Base-by-base conservation (phyloP, 1,284 basidiomycete species). In the Papiliotrema terrestris region DNA sequence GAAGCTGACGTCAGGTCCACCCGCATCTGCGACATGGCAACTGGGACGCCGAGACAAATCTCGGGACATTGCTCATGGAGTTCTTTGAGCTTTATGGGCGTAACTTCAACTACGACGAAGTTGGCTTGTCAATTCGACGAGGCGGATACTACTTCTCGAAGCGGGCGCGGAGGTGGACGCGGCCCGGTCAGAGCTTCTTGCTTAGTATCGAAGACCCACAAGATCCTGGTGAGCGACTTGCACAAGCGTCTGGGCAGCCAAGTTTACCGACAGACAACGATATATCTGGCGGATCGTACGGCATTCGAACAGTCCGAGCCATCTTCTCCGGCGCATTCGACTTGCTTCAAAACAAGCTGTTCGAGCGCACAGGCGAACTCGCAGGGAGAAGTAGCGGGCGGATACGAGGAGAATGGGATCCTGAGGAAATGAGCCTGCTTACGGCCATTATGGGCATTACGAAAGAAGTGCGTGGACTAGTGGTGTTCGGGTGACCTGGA, bases 51-150 rank as follows among this genome's bases (percentile, higher is more conserved):
- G 83, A 84, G 59, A 80, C 83, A 64, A 98, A 98, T 71, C 81
- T 98, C 13, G 95, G 95, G 2, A 88, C 94, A 5, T 79, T 99
- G 41, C 81, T 97, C 29, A 83, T 98, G 79, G 95, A 99, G 73
- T 94, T 98, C 72, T 94, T 98, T 66, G 94, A 98, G 80, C 81
- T 96, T 9, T 98, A 98, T 71, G 95, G 94, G 14, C 81, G 83
- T 55, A 86, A 87, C 71, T 98, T 97, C 83, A 94, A 95, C 74
- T 95, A 91, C 63, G 83, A 88, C 56, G 84, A 88, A 65, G 85
- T 88, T n/a, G 94, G 94, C 5, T 91, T 99, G 63, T 93, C 91
- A 2, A 75, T 98, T 19, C 82, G 87, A 37, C 82, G 87, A 44
- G 90, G 91, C 6, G 93, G 93, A 8, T 83, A 81, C 35, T 95